Evolutionary conservation across 106 monocot species (phyloP), one percentile per base, ranked within the genome.

Genomic region (Allium cepa): DNA sequence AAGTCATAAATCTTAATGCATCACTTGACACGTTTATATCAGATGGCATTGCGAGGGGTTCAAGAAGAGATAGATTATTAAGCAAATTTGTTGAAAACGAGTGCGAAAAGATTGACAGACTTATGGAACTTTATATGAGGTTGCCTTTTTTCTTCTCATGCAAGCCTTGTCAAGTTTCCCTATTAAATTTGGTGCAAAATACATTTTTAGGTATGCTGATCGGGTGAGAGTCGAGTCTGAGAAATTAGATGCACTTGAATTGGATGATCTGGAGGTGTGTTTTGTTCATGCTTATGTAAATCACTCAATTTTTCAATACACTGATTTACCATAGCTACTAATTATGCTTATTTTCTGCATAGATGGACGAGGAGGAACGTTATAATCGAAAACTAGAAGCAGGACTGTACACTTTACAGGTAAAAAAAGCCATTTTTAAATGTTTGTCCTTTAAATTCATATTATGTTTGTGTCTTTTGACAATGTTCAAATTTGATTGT

Each of bases 21-120:
- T 7, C 46, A 66, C 18, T 50, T 26, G 10, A 68, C 18, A 61
- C 57, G 55, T 2, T 67, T 75, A 63, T 17, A 70, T 59, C 70
- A 97, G 96, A 75, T 77, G 96, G 96, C 45, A 80, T 92, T 27
- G 56, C 75, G 18, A 88, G 92, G 72, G 97, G 97, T 49, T 89
- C 97, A 72, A 84, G 97, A 89, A 80, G 89, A 64, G 92, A 92
- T 8, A 84, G 97, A 78, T 67, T 97, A 71, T 72, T 97, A 18
- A 85, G 89, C 74, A 97, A 97, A 72, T 97, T 97, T 82, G 92
- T 97, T 36, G 97, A 97, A 80, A 90, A 83, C 76, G 97, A 97
- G 76, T 97, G 86, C 78, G 97, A 97, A 74, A 97, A 97, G 68
- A 87, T 97, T 56, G 97, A 97, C 70, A 77, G 97, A 13, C 87